These are phyloP conservation scores for Lipomyces lipofer DNA, from an alignment of 805 yeast species.

Conservation along the genomic window DNA sequence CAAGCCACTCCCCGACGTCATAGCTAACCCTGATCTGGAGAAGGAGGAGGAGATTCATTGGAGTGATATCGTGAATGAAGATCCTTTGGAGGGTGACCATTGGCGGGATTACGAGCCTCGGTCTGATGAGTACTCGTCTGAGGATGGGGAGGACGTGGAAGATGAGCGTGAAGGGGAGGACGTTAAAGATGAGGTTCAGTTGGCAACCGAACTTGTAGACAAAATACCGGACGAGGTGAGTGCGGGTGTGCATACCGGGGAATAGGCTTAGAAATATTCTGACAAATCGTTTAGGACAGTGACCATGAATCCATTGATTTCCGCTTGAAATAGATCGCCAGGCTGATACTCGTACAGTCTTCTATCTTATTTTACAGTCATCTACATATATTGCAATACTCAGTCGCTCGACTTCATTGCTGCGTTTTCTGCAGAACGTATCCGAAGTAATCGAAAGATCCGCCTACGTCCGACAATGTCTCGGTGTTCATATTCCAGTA, in stretches of 20 bases:
- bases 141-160: conserved; percentile 15
- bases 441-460: conserved; percentile 31
- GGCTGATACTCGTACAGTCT: no score
- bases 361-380: no score
- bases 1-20: conserved; percentile 7
- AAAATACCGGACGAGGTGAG: not conserved
- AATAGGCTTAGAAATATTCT: not conserved
- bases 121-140: conserved; percentile 1
- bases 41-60: conserved; percentile 25
- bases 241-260: not conserved
- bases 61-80: conserved; percentile 36
- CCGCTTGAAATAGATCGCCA: conserved; percentile 14
- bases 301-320: conserved; percentile 27
- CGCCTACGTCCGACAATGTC: conserved; percentile 25
- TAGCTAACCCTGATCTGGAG: conserved; percentile 5
- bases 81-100: conserved; percentile 37
- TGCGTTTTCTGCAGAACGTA: conserved; percentile 22
- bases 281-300: conserved; percentile 9
- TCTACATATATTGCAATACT: no score
- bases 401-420: not conserved
- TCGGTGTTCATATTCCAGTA: conserved; percentile 29
- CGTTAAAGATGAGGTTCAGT: not conserved
- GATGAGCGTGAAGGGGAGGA: conserved; percentile 5
- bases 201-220: not conserved
- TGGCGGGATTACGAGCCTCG: conserved; percentile 32